Evolutionary conservation across 192 early-diverging fungal species (phyloP), one percentile per base, ranked within the genome.

Genomic region (Coemansia sp.): DNA sequence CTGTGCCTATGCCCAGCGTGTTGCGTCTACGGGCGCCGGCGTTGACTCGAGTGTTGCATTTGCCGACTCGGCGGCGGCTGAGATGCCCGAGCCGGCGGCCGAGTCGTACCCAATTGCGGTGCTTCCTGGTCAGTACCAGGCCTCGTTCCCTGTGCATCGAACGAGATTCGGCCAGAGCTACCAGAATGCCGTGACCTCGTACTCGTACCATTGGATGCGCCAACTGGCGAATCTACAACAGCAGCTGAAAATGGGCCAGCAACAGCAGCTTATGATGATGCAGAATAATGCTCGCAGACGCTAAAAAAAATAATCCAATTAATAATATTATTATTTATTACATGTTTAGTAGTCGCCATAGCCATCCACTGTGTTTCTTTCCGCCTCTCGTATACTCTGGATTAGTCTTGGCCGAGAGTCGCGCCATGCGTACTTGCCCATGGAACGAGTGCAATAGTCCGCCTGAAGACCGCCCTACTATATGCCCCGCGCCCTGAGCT

Each of bases 71-170:
- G 3, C 43, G 49, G 66, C n/a, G 0, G 27, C 27, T 27, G 55
- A n/a, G 8, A 31, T n/a, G 38, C 41, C 18, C 22, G 64, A 29
- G 18, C 38, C 55, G 46, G 57, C 27, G 11, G 20, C 4, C 31
- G 69, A 74, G 31, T 29, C 67, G 16, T 80, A 78, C 39, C 83
- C 83, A 31, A 41, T 85, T 62, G 75, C 83, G 33, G 61, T 85
- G 68, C 67, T 85, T 22, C 83, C 77, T 1, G 83, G 83, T 1
- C 83, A 85, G 68, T 80, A 65, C 68, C 83, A 85, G 72, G 62
- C 22, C 10, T 33, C 70, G 44, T 80, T 85, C 46, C 75, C 83
- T 0, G 44, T 80, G 31, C 75, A 80, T 41, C 74, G 70, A 12
- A 85, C 75, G 33, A 47, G 83, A 0, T 85, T 77, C 20, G 75